Evolutionary conservation across 306 rosid genomes (phyloP).

Genomic region (Lathyrus aphaca): DNA sequence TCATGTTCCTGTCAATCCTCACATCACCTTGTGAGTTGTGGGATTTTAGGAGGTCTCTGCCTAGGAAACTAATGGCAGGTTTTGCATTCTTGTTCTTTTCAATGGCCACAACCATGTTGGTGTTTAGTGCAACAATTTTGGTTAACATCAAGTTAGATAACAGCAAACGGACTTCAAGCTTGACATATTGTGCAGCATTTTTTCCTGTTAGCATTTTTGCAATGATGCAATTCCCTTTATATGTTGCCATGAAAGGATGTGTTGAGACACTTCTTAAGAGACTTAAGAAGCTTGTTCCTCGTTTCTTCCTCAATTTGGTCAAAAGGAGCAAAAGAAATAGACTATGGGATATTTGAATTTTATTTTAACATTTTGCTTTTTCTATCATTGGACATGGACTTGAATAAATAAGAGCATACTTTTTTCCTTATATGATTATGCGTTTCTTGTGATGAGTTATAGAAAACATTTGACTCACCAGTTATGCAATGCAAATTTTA

Average conservation of each 20-base stretch:
- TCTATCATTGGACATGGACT: not conserved
- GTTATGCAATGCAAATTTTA: not conserved
- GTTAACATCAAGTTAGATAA: no score
- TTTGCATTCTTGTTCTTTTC: no score
- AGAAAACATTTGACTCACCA: not conserved
- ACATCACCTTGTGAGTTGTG: conserved; percentile 32
- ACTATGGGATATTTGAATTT: conserved; percentile 14
- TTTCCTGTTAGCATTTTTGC: not conserved
- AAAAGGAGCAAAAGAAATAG: conserved; percentile 12
- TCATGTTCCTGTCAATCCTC: conserved; percentile 47
- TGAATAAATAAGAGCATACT: conserved; percentile 10
- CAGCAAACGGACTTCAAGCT: no score
- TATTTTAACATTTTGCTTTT: not conserved
- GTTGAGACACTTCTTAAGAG: not conserved
- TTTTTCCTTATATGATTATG: not conserved
- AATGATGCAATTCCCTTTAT: conserved; percentile 42
- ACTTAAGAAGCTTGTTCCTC: conserved; percentile 41
- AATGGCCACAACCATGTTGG: no score
- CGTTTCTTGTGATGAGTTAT: not conserved
- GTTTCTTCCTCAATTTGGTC: conserved; percentile 34
- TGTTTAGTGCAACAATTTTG: no score
- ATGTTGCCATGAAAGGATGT: conserved; percentile 34
- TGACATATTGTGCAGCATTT: no score
- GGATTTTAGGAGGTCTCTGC: no score
- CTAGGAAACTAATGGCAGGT: no score